Evolutionary conservation across 805 yeast species (phyloP).

Genomic region (Cyberlindnera mrakii): DNA sequence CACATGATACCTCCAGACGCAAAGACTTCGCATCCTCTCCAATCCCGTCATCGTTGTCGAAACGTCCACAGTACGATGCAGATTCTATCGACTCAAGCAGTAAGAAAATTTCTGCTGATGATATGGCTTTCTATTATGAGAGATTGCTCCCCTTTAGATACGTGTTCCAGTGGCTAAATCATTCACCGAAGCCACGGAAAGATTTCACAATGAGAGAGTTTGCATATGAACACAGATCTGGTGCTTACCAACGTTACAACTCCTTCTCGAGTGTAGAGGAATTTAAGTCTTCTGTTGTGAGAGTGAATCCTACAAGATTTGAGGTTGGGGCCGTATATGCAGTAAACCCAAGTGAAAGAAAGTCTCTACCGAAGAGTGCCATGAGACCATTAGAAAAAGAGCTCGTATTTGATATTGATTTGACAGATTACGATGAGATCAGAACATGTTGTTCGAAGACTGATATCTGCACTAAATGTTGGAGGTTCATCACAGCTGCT

Average conservation of each 20-base stretch:
- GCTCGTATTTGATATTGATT: slow-evolving; percentile 92
- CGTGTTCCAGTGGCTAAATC: slow-evolving; percentile 86
- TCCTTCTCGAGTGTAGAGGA: slow-evolving; percentile 64
- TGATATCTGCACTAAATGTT: slow-evolving; percentile 79
- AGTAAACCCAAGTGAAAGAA: slow-evolving; percentile 82
- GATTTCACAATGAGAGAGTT: slow-evolving; percentile 89
- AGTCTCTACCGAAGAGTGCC: slow-evolving; percentile 64
- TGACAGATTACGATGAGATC: slow-evolving; percentile 91
- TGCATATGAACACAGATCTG: slow-evolving; percentile 84
- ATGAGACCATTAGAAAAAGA: slow-evolving; percentile 83
- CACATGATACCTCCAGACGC: slow-evolving; percentile 7
- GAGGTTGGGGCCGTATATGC: slow-evolving; percentile 93
- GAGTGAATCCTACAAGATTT: slow-evolving; percentile 79
- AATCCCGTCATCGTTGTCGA: slow-evolving; percentile 1
- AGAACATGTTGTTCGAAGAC: slow-evolving; percentile 92
- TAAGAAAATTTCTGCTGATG: slow-evolving; percentile 33
- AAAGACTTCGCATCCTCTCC: slow-evolving; percentile 17
- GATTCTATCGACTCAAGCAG: neutral
- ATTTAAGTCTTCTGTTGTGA: slow-evolving; percentile 70
- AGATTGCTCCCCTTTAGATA: slow-evolving; percentile 68
- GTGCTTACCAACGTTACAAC: slow-evolving; percentile 86
- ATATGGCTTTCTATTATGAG: slow-evolving; percentile 68
- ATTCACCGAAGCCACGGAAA: slow-evolving; percentile 64
- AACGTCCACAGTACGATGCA: neutral
- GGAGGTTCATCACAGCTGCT: slow-evolving; percentile 88